Conservation (phyloP, 2,329 filamentous ascomycete species). For the Calonectria honghensis region DNA sequence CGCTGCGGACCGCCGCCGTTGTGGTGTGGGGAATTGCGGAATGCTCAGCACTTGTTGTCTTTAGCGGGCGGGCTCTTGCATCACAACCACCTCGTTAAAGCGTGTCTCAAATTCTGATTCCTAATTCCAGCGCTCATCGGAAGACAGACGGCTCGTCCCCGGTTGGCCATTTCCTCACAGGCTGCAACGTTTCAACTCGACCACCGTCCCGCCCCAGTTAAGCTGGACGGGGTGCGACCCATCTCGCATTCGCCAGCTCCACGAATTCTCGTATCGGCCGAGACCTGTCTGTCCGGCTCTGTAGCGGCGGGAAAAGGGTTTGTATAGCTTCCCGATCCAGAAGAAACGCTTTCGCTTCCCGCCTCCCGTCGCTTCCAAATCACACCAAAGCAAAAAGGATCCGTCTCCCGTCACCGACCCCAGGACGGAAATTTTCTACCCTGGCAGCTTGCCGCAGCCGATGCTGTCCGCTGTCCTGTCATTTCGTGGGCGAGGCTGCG, state of each 20-base stretch:
- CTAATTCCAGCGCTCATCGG: not conserved
- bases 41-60: constrained; percentile 7
- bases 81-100: constrained; percentile 18
- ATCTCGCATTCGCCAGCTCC: constrained; percentile 39
- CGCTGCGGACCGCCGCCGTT: constrained; percentile 1
- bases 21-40: constrained; percentile 18
- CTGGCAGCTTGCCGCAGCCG: constrained; percentile 47
- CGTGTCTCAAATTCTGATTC: constrained; percentile 35
- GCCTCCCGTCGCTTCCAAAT: not conserved
- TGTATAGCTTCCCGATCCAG: constrained; percentile 11
- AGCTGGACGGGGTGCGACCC: constrained; percentile 35
- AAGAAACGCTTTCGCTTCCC: not conserved
- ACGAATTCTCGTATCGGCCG: constrained; percentile 28
- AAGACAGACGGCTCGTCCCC: constrained; percentile 25
- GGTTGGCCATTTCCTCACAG: constrained; percentile 43
- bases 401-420: constrained; percentile 40
- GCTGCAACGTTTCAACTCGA: constrained; percentile 47
- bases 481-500: constrained; percentile 49
- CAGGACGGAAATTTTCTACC: constrained; percentile 51
- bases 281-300: not conserved
- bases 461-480: constrained; percentile 52
- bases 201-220: constrained; percentile 23
- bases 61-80: not conserved
- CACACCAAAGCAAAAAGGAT: constrained; percentile 1
- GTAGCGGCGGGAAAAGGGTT: not conserved